Percentiles rank a stretch among this genome's conserved stretches.
phyloP scores from a whole-genome alignment of 345 rosid species.

The Triadica sebifera region DNA sequence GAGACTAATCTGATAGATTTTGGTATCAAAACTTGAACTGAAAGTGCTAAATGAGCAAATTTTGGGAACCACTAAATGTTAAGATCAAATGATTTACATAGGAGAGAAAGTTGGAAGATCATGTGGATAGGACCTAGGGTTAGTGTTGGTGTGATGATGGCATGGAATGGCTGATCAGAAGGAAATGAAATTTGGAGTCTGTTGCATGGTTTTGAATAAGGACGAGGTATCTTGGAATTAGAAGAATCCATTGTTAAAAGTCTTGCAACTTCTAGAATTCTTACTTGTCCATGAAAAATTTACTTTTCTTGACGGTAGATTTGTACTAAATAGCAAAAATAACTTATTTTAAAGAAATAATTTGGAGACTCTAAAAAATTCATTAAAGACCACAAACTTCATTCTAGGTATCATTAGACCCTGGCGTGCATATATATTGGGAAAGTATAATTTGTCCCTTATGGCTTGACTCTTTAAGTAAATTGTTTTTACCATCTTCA shows the following conservation, averaged over 20 bases:
- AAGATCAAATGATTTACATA: background rate
- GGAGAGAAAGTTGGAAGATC: background rate
- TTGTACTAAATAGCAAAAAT: too few relatives aligned
- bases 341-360: background rate
- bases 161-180: background rate
- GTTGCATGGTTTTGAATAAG: background rate
- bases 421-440: background rate
- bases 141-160: background rate
- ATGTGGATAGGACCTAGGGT: background rate
- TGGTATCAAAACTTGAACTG: conserved; percentile 3
- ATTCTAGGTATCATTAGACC: background rate
- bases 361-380: background rate
- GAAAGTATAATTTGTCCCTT: background rate
- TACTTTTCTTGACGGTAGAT: background rate
- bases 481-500: background rate
- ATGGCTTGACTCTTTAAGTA: too few relatives aligned
- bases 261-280: background rate
- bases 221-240: background rate
- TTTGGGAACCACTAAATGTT: background rate
- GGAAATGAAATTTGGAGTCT: background rate
- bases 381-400: background rate
- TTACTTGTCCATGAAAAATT: background rate
- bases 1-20: background rate
- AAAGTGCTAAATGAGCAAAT: background rate
- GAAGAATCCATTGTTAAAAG: background rate